phyloP scores from a whole-genome alignment of 352 stramenopile species.

The Globisporangium paroecandrum region DNA sequence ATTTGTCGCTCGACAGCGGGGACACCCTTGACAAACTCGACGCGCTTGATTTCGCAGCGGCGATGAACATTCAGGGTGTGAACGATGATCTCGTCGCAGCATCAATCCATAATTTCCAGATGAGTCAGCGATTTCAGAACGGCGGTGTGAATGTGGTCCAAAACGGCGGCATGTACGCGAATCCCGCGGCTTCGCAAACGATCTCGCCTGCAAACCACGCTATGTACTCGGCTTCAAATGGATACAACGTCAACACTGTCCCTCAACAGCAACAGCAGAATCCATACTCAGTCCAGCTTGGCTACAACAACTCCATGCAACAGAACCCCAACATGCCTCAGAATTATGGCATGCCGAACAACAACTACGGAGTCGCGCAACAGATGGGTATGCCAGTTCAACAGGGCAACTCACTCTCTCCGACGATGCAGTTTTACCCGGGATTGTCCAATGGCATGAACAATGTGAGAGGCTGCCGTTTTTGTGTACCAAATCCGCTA shows the following conservation, averaged over 20 bases:
- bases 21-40: conserved; percentile 17
- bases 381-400: conserved; percentile 18
- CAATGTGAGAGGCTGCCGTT: conserved; percentile 6
- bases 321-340: conserved; percentile 37
- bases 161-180: conserved; percentile 14
- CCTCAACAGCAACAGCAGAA: conserved; percentile 21
- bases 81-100: conserved; percentile 66
- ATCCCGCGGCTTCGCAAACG: conserved; percentile 19
- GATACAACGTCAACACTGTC: conserved; percentile 32
- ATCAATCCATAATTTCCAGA: conserved; percentile 74
- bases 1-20: conserved; percentile 14
- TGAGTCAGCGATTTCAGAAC: conserved; percentile 55
- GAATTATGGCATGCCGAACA: conserved; percentile 49
- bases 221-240: conserved; percentile 47
- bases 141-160: conserved; percentile 3
- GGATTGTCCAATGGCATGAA: conserved; percentile 16
- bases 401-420: conserved; percentile 1
- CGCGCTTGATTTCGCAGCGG: conserved; percentile 26
- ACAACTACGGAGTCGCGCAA: conserved; percentile 1
- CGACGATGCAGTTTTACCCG: conserved; percentile 14
- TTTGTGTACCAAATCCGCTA: too few relatives aligned
- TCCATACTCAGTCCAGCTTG: conserved; percentile 31
- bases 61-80: conserved; percentile 49
- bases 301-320: conserved; percentile 42
- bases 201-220: conserved; percentile 39